Base-by-base conservation (phyloP, 2,329 filamentous ascomycete genomes). In the Stagonosporopsis tanaceti region DNA sequence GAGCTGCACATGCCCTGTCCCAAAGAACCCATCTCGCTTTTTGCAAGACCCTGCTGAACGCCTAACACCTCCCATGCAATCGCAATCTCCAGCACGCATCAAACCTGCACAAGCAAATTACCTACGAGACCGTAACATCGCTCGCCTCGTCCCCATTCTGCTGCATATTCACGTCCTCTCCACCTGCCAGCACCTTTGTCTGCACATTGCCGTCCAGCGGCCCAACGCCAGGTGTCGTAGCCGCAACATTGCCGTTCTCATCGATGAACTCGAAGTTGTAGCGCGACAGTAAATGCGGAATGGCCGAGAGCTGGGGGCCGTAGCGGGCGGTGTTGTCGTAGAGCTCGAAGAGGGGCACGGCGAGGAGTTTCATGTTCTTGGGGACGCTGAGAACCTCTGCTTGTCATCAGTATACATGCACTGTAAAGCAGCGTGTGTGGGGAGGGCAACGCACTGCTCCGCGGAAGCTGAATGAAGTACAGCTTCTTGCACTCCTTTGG, bases 401-500 rank as follows among this genome's bases (percentile, higher is more conserved):
- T 32, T 11, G 11, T 6, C 8, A 32, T 8, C 2, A 39, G 20
- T 8, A 30, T 78, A 5, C 2, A 7, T 3, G 5, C 2, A 7
- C 5, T 6, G 17, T 14, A n/a, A 24, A 14, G 12, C 1, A 4
- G 7, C 6, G 12, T 41, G 20, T 8, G 11, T 30, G 22, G 14
- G 4, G 7, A 20, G 14, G 17, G 30, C n/a, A 6, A 59, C 82
- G 60, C 84, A 96, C 93, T 98, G 68, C 89, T 93, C 77, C 93
- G 88, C 0, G 95, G 95, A 27, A 99, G 82, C 76, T 97, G 92
- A 65, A 99, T 97, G 61, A 98, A 93, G 79, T 98, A 99, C 39
- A 98, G 84, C 84, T 99, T 99, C 84, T 99, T 99, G 82, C 94
- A 97, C 81, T 99, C 95, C 82, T 99, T 99, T 7, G 95, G 95